Evolutionary conservation across 2,329 filamentous ascomycete species (phyloP).

Genomic region (Fusarium poae): DNA sequence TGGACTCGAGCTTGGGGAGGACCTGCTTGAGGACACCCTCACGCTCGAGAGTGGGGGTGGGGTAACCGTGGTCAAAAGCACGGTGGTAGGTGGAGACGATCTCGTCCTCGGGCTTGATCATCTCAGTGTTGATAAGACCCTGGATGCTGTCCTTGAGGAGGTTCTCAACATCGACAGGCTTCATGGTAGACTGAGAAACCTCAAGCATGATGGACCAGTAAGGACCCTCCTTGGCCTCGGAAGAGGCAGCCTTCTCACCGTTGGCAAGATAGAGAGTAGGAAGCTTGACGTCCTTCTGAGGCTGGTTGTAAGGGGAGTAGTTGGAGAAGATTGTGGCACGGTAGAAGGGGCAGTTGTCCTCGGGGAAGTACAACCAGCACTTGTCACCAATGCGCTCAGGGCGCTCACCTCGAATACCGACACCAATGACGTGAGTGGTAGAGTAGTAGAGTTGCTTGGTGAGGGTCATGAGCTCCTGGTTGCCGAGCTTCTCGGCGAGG

Average conservation of each 20-base stretch:
- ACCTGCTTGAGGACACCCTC: conserved; percentile 94
- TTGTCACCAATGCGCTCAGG: conserved; percentile 98
- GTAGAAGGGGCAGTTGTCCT: conserved; percentile 99
- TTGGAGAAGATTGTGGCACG: conserved; percentile 99
- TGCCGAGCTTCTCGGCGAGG: conserved; percentile 87
- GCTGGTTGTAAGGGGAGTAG: conserved; percentile 99
- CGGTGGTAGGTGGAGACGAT: conserved; percentile 99
- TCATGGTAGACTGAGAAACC: conserved; percentile 94
- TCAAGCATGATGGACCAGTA: conserved; percentile 99
- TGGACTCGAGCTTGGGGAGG: conserved; percentile 89
- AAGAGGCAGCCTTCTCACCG: conserved; percentile 81
- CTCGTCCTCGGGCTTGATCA: conserved; percentile 91
- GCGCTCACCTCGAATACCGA: conserved; percentile 90
- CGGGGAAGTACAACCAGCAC: conserved; percentile 99
- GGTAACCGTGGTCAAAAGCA: conserved; percentile 98
- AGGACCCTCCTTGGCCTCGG: conserved; percentile 83
- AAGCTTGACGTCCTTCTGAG: conserved; percentile 83
- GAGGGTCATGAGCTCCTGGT: conserved; percentile 83
- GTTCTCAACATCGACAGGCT: conserved; percentile 89
- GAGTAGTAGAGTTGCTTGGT: conserved; percentile 97
- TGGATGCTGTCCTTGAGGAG: conserved; percentile 92
- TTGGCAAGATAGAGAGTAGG: conserved; percentile 87
- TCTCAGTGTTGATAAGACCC: conserved; percentile 96
- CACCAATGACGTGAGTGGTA: conserved; percentile 95
- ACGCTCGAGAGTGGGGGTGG: conserved; percentile 93